Percentiles rank a stretch among this genome's conserved stretches.
These are phyloP conservation scores for Penicillium goetzii DNA, from an alignment of 495 filamentous ascomycete species.

Conservation along the genomic window DNA sequence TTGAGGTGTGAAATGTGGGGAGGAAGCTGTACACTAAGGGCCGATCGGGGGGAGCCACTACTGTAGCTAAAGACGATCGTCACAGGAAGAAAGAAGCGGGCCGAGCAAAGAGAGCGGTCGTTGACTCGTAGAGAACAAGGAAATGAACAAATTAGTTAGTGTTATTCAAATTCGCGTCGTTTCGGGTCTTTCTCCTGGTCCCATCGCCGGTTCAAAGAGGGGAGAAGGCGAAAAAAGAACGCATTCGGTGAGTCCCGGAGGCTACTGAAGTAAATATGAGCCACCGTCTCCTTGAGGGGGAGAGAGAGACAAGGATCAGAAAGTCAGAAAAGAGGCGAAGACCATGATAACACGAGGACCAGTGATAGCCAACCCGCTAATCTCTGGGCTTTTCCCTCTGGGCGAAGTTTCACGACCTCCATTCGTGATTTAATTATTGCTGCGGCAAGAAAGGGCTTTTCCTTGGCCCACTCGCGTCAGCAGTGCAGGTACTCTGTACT, in stretches of 20 bases:
- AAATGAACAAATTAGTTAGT: not conserved
- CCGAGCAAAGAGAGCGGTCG: not conserved
- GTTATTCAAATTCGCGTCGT: not conserved
- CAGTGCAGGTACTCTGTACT: not conserved
- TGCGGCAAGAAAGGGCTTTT: not conserved
- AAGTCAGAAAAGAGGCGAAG: slow-evolving; percentile 13
- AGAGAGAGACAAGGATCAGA: slow-evolving; percentile 12
- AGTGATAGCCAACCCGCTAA: slow-evolving; percentile 19
- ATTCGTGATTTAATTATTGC: not conserved
- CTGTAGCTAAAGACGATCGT: not conserved
- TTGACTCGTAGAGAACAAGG: not conserved
- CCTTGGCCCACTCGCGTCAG: slow-evolving; percentile 1
- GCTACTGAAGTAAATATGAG: slow-evolving; percentile 22
- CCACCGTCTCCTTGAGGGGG: slow-evolving; percentile 6
- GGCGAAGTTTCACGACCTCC: not conserved
- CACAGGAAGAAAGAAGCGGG: not conserved
- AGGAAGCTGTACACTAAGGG: slow-evolving; percentile 5
- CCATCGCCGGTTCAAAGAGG: not conserved
- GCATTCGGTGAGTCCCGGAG: slow-evolving; percentile 15
- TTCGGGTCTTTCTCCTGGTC: not conserved
- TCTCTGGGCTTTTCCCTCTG: slow-evolving; percentile 9
- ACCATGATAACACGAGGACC: slow-evolving; percentile 19
- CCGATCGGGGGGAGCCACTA: slow-evolving; percentile 8
- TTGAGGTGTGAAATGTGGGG: slow-evolving; percentile 4
- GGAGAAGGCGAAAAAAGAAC: slow-evolving; percentile 7